phyloP scores from a whole-genome alignment of 2,329 filamentous ascomycete genomes.

The Bipolaris oryzae region DNA sequence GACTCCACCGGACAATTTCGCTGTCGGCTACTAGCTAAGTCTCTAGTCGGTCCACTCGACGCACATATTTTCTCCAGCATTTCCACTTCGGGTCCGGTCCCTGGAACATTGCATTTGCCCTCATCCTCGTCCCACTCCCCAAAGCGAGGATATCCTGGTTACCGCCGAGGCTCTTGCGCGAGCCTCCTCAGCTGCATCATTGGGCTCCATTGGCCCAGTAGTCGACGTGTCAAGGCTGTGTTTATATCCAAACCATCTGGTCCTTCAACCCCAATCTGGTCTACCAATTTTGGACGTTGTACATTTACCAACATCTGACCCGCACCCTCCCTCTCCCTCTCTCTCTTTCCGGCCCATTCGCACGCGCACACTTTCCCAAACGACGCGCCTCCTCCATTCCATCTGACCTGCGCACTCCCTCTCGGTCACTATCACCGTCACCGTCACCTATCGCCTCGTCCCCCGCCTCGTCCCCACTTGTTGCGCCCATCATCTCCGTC shows the following conservation, averaged over 20 bases:
- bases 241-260: slow-evolving; percentile 47
- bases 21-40: slow-evolving; percentile 42
- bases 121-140: slow-evolving; percentile 41
- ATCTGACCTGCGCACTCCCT: slow-evolving; percentile 11
- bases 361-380: slow-evolving; percentile 1
- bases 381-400: slow-evolving; percentile 17
- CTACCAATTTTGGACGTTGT: slow-evolving; percentile 39
- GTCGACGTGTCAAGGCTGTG: slow-evolving; percentile 43
- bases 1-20: slow-evolving; percentile 37
- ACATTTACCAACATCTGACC: slow-evolving; percentile 22
- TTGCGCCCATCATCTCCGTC: slow-evolving; percentile 23
- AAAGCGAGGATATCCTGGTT: slow-evolving; percentile 47
- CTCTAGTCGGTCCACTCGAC: slow-evolving; percentile 36
- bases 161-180: slow-evolving; percentile 45
- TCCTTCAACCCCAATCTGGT: slow-evolving; percentile 37
- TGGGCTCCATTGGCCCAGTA: slow-evolving; percentile 46
- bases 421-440: background rate
- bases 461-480: slow-evolving; percentile 8
- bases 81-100: slow-evolving; percentile 48
- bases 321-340: slow-evolving; percentile 2
- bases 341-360: slow-evolving; percentile 14
- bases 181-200: slow-evolving; percentile 39
- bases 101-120: slow-evolving; percentile 27
- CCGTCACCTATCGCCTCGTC: slow-evolving; percentile 8
- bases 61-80: slow-evolving; percentile 42